Evolutionary conservation across 176 grass and related monocot genomes (phyloP).

Genomic region (Zizania latifolia): DNA sequence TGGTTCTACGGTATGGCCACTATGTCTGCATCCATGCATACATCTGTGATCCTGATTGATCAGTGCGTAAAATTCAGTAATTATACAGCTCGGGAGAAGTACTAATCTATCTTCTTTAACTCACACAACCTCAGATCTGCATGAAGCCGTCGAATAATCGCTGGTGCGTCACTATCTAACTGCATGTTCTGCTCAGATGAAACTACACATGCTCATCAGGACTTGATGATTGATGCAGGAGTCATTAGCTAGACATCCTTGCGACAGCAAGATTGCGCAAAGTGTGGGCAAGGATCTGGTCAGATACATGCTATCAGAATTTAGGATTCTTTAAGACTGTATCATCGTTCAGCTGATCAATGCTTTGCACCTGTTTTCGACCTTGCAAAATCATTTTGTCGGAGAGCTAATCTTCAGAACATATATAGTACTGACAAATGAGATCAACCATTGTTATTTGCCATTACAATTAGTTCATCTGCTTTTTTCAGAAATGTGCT

Average conservation of each 20-base stretch:
- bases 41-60: not conserved
- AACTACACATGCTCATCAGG: not conserved
- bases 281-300: conserved; percentile 17
- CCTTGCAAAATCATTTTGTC: not conserved
- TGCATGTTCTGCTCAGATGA: not conserved
- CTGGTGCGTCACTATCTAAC: not conserved
- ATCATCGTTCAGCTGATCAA: not conserved
- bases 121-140: not conserved
- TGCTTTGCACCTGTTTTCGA: not conserved
- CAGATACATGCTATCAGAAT: conserved; percentile 3
- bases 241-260: not conserved
- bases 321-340: not conserved
- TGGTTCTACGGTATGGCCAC: conserved; percentile 20
- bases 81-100: not conserved
- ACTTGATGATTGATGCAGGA: not conserved
- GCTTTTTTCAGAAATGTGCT: not conserved
- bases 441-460: not conserved
- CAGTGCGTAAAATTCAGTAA: not conserved
- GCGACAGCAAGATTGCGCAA: not conserved
- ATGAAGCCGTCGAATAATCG: not conserved
- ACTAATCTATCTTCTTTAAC: not conserved
- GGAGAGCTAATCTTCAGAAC: not conserved
- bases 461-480: not conserved
- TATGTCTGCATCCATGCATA: conserved; percentile 15
- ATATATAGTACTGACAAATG: not conserved